phyloP scores from a whole-genome alignment of 176 grass and related monocot genomes.

The Juncus effusus region DNA sequence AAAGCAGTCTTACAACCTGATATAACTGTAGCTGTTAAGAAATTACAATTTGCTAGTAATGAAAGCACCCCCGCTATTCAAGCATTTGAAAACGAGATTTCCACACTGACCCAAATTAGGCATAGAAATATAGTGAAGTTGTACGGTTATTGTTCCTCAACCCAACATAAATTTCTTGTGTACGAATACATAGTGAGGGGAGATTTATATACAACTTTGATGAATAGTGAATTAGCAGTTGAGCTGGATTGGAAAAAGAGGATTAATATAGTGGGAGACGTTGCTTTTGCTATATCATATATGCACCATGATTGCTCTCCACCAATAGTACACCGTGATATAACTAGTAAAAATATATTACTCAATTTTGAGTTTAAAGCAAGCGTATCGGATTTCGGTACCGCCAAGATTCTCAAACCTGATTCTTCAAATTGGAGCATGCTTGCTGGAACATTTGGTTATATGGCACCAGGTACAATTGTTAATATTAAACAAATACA shows the following conservation, averaged over 20 bases:
- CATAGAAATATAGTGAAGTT: conserved; percentile 28
- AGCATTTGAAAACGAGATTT: conserved; percentile 23
- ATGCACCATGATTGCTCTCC: conserved; percentile 51
- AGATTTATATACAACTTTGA: background rate
- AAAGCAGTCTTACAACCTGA: conserved; percentile 1
- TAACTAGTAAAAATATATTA: conserved; percentile 76
- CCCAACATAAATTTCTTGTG: conserved; percentile 17
- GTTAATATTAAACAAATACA: too few relatives aligned
- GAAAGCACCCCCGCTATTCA: background rate
- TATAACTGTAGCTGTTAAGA: conserved; percentile 20
- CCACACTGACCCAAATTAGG: conserved; percentile 5
- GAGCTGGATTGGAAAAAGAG: conserved; percentile 28
- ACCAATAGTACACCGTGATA: conserved; percentile 52
- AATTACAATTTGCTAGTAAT: background rate
- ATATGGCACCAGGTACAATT: conserved; percentile 23
- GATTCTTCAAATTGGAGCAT: conserved; percentile 30
- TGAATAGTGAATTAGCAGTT: background rate
- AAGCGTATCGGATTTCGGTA: background rate
- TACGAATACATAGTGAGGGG: conserved; percentile 13
- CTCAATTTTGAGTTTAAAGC: background rate
- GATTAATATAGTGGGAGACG: conserved; percentile 4
- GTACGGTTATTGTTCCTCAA: conserved; percentile 26
- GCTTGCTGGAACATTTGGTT: conserved; percentile 15
- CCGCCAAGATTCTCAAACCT: conserved; percentile 5
- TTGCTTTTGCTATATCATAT: conserved; percentile 26